These are phyloP conservation scores for Staphylotrichum tortipilum DNA, from an alignment of 495 filamentous ascomycete genomes.

Conservation along the genomic window DNA sequence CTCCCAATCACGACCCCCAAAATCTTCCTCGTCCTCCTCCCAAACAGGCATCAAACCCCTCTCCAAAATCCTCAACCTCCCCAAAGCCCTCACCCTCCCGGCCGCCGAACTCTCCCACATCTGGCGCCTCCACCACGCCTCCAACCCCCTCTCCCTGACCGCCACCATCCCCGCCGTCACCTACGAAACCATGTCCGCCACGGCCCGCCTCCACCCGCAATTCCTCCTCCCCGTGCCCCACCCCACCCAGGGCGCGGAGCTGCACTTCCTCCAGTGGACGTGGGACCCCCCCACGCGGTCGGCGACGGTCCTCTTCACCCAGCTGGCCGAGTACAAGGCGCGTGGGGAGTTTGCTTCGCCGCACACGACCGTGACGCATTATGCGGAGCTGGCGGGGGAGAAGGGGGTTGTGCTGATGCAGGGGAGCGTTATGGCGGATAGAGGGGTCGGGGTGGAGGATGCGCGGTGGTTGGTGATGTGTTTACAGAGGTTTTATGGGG, in stretches of 20 bases:
- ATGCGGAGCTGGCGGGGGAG: conserved; percentile 61
- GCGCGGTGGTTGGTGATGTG: conserved; percentile 87
- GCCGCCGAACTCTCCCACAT: conserved; percentile 74
- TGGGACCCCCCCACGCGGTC: conserved; percentile 55
- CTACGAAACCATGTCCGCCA: conserved; percentile 56
- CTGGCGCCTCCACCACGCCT: conserved; percentile 84
- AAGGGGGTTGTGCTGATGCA: conserved; percentile 78
- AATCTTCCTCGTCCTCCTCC: conserved; percentile 17
- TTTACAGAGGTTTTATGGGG: conserved; percentile 82
- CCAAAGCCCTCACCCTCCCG: conserved; percentile 64
- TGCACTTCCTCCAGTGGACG: conserved; percentile 74
- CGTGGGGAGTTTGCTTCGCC: conserved; percentile 81
- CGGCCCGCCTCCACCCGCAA: conserved; percentile 66
- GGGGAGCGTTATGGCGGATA: conserved; percentile 65
- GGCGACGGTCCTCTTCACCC: conserved; percentile 83
- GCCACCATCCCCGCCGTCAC: conserved; percentile 66
- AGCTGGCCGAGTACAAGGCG: conserved; percentile 83
- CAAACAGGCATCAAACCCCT: conserved; percentile 59
- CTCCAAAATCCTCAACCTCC: conserved; percentile 70
- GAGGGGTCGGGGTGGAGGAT: conserved; percentile 70
- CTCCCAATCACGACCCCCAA: conserved; percentile 21
- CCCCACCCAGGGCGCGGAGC: conserved; percentile 57
- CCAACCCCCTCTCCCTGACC: conserved; percentile 61
- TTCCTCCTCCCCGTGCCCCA: conserved; percentile 89
- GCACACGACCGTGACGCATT: conserved; percentile 88